Percentiles rank a stretch among this genome's conserved stretches.
phyloP scores from a whole-genome alignment of 148 eudicot species.

The Vaccinium darrowii region DNA sequence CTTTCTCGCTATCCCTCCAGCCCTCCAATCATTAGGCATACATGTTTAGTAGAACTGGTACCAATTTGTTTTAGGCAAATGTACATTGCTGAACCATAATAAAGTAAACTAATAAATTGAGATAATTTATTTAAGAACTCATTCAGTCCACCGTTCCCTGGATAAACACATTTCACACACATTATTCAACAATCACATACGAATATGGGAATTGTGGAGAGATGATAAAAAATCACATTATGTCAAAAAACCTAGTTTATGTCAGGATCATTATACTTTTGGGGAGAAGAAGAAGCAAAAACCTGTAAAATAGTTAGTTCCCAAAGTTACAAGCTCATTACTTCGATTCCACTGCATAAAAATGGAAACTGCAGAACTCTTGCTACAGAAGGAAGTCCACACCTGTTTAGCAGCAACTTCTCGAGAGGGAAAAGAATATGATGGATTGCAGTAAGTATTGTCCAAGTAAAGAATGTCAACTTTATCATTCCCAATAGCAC shows the following conservation, averaged over 20 bases:
- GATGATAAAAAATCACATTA: neutral
- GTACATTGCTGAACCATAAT: neutral
- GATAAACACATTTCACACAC: neutral
- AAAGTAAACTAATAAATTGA: neutral
- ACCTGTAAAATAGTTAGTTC: neutral
- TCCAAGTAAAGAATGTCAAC: conserved; percentile 70
- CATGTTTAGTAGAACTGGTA: neutral
- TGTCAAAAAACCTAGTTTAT: neutral
- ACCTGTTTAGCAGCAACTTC: conserved; percentile 79
- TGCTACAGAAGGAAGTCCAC: neutral
- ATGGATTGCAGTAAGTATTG: conserved; percentile 79
- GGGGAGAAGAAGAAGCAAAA: neutral
- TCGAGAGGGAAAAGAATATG: conserved; percentile 65
- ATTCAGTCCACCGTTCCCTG: neutral
- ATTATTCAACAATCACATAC: neutral
- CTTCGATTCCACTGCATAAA: neutral
- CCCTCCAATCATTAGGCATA: neutral
- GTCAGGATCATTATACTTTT: neutral
- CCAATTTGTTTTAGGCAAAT: neutral
- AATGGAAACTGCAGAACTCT: neutral
- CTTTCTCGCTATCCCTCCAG: neutral
- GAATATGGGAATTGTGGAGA: neutral
- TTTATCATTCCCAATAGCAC: conserved; percentile 38
- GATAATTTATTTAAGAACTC: neutral
- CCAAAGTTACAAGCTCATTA: too few relatives aligned